Conservation (phyloP, 2,329 filamentous ascomycete genomes). For the Venturia effusa region DNA sequence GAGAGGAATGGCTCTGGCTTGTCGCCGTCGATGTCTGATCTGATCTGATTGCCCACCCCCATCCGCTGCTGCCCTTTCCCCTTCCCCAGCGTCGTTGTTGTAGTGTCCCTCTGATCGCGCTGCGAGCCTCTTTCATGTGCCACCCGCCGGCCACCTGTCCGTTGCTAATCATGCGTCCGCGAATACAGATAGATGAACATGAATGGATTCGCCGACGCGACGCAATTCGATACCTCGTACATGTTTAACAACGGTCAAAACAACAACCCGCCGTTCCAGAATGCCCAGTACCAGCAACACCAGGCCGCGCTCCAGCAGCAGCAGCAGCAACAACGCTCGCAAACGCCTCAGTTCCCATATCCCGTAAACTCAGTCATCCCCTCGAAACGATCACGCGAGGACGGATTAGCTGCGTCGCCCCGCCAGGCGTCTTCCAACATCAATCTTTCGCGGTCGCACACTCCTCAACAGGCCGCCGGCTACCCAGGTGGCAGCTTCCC, state of each 20-base stretch:
- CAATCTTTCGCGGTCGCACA: slow-evolving; percentile 81
- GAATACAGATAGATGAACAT: slow-evolving; percentile 1
- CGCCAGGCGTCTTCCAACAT: slow-evolving; percentile 63
- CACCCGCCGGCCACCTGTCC: not conserved
- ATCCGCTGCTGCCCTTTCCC: not conserved
- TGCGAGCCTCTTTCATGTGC: not conserved
- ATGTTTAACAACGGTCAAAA: slow-evolving; percentile 1
- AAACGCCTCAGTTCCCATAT: slow-evolving; percentile 39
- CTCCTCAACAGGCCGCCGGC: slow-evolving; percentile 65
- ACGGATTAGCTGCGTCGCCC: slow-evolving; percentile 75
- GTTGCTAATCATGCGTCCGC: not conserved
- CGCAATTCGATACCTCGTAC: not conserved
- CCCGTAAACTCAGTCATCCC: slow-evolving; percentile 79
- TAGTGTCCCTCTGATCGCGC: not conserved
- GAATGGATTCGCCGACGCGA: slow-evolving; percentile 1
- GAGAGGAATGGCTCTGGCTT: too few relatives aligned
- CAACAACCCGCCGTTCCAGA: not conserved
- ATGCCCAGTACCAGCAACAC: slow-evolving; percentile 4
- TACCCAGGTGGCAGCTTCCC: slow-evolving; percentile 57
- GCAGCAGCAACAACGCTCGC: slow-evolving; percentile 9
- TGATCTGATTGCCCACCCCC: not conserved
- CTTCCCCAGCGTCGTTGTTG: not conserved
- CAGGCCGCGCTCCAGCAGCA: slow-evolving; percentile 5
- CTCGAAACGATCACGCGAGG: slow-evolving; percentile 79
- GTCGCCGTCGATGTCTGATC: not conserved